Evolutionary conservation across 768 basidiomycete genomes (phyloP).

Genomic region (Lentinula raphanica): DNA sequence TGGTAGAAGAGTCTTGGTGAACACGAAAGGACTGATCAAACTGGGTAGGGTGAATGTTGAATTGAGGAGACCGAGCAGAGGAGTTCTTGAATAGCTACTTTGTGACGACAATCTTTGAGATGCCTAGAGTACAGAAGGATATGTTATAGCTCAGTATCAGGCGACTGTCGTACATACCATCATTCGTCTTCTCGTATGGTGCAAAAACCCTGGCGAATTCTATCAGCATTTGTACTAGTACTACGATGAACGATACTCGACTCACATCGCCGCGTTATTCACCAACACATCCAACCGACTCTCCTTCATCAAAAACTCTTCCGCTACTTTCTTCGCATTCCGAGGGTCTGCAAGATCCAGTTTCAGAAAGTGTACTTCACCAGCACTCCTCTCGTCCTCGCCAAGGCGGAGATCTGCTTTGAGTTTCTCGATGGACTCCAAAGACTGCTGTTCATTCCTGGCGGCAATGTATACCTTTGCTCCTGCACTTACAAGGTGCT

Average conservation of each 20-base stretch:
- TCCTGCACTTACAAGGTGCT: conserved; percentile 32
- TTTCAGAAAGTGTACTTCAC: conserved; percentile 25
- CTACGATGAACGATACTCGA: not conserved
- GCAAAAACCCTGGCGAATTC: not conserved
- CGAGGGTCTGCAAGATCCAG: conserved; percentile 19
- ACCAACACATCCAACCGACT: conserved; percentile 9
- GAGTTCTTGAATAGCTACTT: not conserved
- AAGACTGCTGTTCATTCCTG: conserved; percentile 28
- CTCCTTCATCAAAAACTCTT: conserved; percentile 6
- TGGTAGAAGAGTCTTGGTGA: conserved; percentile 25
- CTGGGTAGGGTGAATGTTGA: conserved; percentile 10
- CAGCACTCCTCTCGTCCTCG: conserved; percentile 23
- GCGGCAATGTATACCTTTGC: conserved; percentile 42
- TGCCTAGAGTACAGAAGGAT: too few relatives aligned
- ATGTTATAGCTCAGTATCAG: too few relatives aligned
- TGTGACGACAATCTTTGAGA: not conserved
- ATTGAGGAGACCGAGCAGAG: not conserved
- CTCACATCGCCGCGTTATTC: conserved; percentile 7
- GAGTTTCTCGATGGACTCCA: conserved; percentile 31
- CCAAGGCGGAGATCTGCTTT: conserved; percentile 6
- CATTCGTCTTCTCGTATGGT: not conserved
- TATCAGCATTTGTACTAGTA: not conserved
- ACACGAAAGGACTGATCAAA: conserved; percentile 22
- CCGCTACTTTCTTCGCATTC: conserved; percentile 7
- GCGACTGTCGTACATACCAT: too few relatives aligned